Evolutionary conservation across 768 basidiomycete genomes (phyloP).

Genomic region (Filobasidium wieringae): DNA sequence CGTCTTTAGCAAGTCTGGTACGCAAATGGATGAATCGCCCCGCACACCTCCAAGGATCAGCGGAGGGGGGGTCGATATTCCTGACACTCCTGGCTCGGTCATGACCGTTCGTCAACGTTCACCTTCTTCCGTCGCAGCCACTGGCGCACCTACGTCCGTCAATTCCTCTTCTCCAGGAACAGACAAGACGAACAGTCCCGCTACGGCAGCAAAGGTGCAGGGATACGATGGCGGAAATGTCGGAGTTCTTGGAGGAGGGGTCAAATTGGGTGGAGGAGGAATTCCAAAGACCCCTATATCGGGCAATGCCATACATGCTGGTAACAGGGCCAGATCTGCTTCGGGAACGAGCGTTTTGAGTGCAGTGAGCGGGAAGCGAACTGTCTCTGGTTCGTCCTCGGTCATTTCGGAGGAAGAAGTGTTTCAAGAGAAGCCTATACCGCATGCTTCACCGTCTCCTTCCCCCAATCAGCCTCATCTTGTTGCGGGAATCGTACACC

Average conservation of each 20-base stretch:
- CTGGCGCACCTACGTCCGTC: neutral
- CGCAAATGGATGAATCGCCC: neutral
- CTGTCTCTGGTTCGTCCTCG: neutral
- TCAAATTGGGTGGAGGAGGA: conserved; percentile 36
- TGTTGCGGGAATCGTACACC: neutral
- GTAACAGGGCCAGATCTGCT: neutral
- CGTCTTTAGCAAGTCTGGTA: neutral
- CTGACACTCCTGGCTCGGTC: neutral
- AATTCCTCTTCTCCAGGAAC: neutral
- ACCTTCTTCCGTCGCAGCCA: neutral
- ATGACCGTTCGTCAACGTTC: neutral
- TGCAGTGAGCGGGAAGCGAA: neutral
- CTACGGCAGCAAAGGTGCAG: conserved; percentile 19
- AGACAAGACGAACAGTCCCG: conserved; percentile 16
- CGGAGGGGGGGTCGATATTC: neutral
- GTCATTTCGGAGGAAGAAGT: neutral
- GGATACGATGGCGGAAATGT: conserved; percentile 41
- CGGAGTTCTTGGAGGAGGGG: conserved; percentile 39
- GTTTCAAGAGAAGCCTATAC: neutral
- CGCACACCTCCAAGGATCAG: neutral
- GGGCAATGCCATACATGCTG: no score
- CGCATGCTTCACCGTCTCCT: neutral
- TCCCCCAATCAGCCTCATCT: neutral
- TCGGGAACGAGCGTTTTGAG: neutral
- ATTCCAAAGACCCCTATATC: neutral